Conservation (phyloP, 495 filamentous ascomycete genomes). For the Usnea hakonensis region DNA sequence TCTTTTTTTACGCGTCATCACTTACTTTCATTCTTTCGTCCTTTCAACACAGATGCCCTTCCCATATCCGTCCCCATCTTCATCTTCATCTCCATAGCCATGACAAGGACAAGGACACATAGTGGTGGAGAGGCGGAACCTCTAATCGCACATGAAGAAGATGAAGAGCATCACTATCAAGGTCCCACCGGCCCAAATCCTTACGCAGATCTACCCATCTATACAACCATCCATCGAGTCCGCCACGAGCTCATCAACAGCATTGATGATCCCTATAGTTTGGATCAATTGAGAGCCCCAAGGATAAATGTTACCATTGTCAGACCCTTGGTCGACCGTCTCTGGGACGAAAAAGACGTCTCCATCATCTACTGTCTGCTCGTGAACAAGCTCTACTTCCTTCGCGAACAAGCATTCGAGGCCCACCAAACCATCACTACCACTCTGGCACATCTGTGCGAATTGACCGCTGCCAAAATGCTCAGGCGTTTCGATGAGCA, state of each 20-base stretch:
- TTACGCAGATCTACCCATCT: conserved; percentile 43
- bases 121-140: conserved; percentile 1
- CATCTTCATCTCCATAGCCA: no score
- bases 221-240: conserved; percentile 41
- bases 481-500: conserved; percentile 62
- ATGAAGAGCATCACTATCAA: conserved; percentile 5
- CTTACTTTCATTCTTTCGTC: no score
- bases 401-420: conserved; percentile 56
- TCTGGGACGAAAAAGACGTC: conserved; percentile 61
- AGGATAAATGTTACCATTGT: conserved; percentile 64
- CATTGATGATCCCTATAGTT: conserved; percentile 53
- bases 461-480: conserved; percentile 58
- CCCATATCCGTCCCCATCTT: no score
- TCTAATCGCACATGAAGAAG: conserved; percentile 9
- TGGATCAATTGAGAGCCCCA: conserved; percentile 59
- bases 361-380: conserved; percentile 66
- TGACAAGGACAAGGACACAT: conserved; percentile 6
- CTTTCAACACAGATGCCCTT: no score
- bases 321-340: conserved; percentile 59
- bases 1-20: no score
- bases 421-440: conserved; percentile 62
- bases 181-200: conserved; percentile 23
- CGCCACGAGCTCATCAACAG: conserved; percentile 33
- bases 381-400: conserved; percentile 62
- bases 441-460: conserved; percentile 59